A percentile compares a stretch with the other conserved stretches of the same genome.
These are phyloP conservation scores for Aquilaria sinensis DNA, from an alignment of 345 rosid genomes.

Conservation along the genomic window DNA sequence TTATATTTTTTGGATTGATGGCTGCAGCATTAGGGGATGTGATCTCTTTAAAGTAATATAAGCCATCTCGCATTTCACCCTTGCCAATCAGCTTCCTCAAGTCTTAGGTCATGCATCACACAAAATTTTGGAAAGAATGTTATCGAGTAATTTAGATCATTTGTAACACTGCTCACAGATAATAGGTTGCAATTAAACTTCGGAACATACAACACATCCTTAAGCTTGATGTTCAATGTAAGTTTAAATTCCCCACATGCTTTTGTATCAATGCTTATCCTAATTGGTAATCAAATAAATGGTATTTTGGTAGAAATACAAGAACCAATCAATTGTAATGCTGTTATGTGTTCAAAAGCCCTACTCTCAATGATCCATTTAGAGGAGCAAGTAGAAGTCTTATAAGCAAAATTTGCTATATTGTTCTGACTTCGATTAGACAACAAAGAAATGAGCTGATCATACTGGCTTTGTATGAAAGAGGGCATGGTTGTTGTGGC, in stretches of 20 bases:
- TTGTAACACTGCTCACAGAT: not conserved
- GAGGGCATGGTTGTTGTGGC: not conserved
- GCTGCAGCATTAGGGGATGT: not conserved
- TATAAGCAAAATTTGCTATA: not conserved
- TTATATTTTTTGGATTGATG: not conserved
- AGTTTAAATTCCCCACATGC: not conserved
- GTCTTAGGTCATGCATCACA: slow-evolving; percentile 12
- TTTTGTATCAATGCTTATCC: not conserved
- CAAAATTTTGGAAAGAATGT: not conserved
- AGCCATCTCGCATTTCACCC: slow-evolving; percentile 8
- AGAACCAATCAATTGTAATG: not conserved
- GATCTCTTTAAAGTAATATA: slow-evolving; percentile 1
- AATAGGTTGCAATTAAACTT: slow-evolving; percentile 8
- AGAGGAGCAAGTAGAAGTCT: not conserved
- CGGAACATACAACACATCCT: slow-evolving; percentile 6
- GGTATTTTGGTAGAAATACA: not conserved
- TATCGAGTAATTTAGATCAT: not conserved
- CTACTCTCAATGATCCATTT: slow-evolving; percentile 9
- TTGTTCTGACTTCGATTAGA: not conserved
- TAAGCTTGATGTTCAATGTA: not conserved
- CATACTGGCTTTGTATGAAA: not conserved
- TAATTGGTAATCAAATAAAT: not conserved
- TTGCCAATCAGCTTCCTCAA: slow-evolving; percentile 10
- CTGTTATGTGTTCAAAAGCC: slow-evolving; percentile 7
- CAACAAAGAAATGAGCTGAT: not conserved